Base-by-base conservation (phyloP, 257 asterid species). In the Paraleonurus japonicus region DNA sequence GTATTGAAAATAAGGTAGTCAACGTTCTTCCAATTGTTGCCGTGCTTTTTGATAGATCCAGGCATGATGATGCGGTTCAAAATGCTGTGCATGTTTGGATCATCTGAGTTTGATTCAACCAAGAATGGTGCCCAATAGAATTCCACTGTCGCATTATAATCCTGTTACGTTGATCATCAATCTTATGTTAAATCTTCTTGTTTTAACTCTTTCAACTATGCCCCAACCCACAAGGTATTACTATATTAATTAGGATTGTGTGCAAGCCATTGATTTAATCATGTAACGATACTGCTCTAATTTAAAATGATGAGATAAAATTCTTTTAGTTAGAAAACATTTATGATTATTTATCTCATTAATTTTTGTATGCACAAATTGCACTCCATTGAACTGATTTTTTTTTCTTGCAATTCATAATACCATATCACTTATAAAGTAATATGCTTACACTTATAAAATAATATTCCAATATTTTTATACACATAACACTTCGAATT, bases 81-180 rank as follows among this genome's bases (percentile, higher is more conserved):
- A 35, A 89, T 84, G 79, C 94, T 89, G 37, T 89, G 96, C 79
- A 73, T 78, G 1, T 39, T 78, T 11, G 82, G 61, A 79, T 85
- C 66, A 81, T 90, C 75, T 62, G 96, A 90, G 17, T 90, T 90
- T 8, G 96, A 90, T 48, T 90, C 96, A 32, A 90, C 91, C 74
- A 90, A 61, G 65, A 90, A 90, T 61, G 96, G 96, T 0, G 96
- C 91, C 96, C 96, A 90, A 51, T 90, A 90, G 39, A 88, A 90
- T 72, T 90, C 96, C 9, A 90, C 87, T 0, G 96, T 90, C 0
- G 95, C 93, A 69, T 90, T 90, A 50, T 88, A 90, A 63, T 90
- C 93, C 96, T 90, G 16, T 7, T n/a, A n/a, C n/a, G n/a, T n/a
- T n/a, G n/a, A n/a, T n/a, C 7, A 13, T 28, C 61, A 30, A 67